phyloP scores from a whole-genome alignment of 1,284 basidiomycete genomes.

The Bjerkandera adusta region DNA sequence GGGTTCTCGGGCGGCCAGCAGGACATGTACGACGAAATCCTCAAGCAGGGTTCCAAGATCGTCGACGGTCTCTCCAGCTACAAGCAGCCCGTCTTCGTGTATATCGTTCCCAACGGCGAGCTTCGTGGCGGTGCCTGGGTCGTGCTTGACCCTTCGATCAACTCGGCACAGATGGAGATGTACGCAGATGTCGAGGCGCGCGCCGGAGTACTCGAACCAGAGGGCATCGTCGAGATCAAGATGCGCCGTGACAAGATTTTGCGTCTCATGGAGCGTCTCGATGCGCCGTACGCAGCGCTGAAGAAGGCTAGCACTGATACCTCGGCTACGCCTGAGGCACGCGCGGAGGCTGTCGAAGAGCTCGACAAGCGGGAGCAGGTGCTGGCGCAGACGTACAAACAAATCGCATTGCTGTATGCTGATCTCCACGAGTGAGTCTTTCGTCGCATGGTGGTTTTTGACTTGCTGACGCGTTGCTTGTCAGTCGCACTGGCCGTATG shows the following conservation, averaged over 20 bases:
- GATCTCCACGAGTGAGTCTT: slow-evolving; percentile 89
- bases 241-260: slow-evolving; percentile 91
- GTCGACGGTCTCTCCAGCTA: slow-evolving; percentile 97
- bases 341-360: slow-evolving; percentile 63
- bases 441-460: background rate
- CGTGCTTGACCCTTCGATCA: slow-evolving; percentile 97
- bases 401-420: slow-evolving; percentile 92
- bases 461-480: slow-evolving; percentile 16
- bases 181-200: slow-evolving; percentile 95
- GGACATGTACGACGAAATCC: slow-evolving; percentile 95
- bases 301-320: slow-evolving; percentile 80
- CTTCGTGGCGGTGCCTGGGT: slow-evolving; percentile 99
- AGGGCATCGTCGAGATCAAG: slow-evolving; percentile 95
- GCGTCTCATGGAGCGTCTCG: slow-evolving; percentile 91
- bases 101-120: slow-evolving; percentile 98
- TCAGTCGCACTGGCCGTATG: slow-evolving; percentile 93
- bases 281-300: slow-evolving; percentile 79
- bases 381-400: slow-evolving; percentile 89
- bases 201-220: slow-evolving; percentile 96
- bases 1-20: slow-evolving; percentile 99
- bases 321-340: slow-evolving; percentile 72
- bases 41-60: slow-evolving; percentile 96
- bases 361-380: slow-evolving; percentile 81
- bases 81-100: slow-evolving; percentile 99
- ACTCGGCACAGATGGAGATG: slow-evolving; percentile 98